Evolutionary conservation across 2,329 filamentous ascomycete species (phyloP).

Genomic region (Diaporthe amygdali): DNA sequence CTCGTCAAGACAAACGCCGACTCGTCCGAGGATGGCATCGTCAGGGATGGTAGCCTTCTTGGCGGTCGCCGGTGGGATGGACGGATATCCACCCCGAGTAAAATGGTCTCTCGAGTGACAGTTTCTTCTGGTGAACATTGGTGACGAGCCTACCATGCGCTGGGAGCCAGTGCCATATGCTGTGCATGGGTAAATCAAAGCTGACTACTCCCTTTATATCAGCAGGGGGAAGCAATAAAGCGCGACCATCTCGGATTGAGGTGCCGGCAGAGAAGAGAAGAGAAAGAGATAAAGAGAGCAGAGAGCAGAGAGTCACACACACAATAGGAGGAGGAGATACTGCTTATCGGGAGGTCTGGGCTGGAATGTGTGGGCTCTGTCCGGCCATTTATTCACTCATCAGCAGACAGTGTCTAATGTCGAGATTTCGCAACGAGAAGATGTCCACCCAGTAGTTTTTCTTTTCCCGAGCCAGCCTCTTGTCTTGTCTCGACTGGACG

Average conservation of each 20-base stretch:
- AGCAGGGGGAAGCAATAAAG: neutral
- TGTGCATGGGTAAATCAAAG: neutral
- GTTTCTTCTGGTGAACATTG: neutral
- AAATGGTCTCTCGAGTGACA: neutral
- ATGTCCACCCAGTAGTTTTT: neutral
- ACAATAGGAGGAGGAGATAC: neutral
- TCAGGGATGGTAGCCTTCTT: conserved; percentile 4
- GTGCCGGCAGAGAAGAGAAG: neutral
- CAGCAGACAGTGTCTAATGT: neutral
- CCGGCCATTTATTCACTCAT: neutral
- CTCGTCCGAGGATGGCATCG: conserved; percentile 10
- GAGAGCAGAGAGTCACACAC: no score
- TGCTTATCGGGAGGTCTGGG: conserved; percentile 7
- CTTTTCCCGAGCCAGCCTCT: neutral
- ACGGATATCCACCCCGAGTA: neutral
- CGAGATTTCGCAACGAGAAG: neutral
- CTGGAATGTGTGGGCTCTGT: conserved; percentile 10
- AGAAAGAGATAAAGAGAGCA: neutral
- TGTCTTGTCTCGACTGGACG: neutral
- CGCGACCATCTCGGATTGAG: neutral
- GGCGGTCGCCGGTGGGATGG: neutral
- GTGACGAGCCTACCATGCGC: neutral
- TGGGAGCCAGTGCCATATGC: neutral
- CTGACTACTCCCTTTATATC: neutral
- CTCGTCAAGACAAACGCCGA: neutral